Conservation (phyloP, 2,329 filamentous ascomycete species). For the Emergomyces orientalis region DNA sequence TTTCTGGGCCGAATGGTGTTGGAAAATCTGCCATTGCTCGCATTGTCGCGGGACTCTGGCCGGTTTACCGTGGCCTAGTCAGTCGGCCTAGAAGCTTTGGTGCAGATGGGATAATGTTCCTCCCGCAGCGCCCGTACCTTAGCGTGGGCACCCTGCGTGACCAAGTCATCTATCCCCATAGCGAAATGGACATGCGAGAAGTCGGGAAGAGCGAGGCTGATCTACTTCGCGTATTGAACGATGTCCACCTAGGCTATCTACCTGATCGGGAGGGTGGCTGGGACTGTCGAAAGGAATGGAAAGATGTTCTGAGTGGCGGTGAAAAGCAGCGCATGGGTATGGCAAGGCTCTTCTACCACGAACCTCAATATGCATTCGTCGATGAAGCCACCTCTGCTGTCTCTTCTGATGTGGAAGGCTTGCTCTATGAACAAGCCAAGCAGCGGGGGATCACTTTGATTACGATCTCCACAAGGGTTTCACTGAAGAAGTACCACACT, state of each 20-base stretch:
- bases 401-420: slow-evolving; percentile 83
- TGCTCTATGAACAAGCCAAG: slow-evolving; percentile 89
- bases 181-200: slow-evolving; percentile 84
- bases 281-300: slow-evolving; percentile 97
- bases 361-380: slow-evolving; percentile 86
- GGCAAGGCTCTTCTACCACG: slow-evolving; percentile 83
- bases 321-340: slow-evolving; percentile 96
- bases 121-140: slow-evolving; percentile 87
- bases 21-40: slow-evolving; percentile 85
- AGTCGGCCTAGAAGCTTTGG: slow-evolving; percentile 73
- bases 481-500: slow-evolving; percentile 89
- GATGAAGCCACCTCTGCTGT: slow-evolving; percentile 95
- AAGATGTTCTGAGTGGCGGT: slow-evolving; percentile 91
- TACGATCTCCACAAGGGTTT: slow-evolving; percentile 89
- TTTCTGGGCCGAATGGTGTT: slow-evolving; percentile 89
- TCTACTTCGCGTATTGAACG: slow-evolving; percentile 67
- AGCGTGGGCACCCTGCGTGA: slow-evolving; percentile 87
- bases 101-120: slow-evolving; percentile 93
- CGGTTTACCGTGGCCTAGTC: slow-evolving; percentile 85
- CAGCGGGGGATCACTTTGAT: slow-evolving; percentile 89
- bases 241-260: slow-evolving; percentile 78
- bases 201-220: slow-evolving; percentile 69
- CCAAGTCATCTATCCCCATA: slow-evolving; percentile 96
- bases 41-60: slow-evolving; percentile 88
- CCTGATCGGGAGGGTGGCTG: slow-evolving; percentile 88